Evolutionary conservation across 257 asterid species (phyloP).

Genomic region (Solanum dulcamara): DNA sequence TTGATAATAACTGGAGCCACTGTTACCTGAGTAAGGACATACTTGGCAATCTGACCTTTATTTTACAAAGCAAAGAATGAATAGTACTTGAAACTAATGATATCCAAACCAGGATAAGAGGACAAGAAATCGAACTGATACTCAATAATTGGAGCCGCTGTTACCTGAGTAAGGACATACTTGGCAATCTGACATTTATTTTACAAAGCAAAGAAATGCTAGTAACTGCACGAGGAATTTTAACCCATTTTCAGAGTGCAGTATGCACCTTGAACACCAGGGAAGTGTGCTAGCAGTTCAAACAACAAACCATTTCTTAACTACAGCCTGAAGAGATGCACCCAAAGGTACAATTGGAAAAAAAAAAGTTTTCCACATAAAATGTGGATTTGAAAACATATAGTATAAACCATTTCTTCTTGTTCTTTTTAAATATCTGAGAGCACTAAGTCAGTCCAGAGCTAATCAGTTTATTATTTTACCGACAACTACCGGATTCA

Average conservation of each 20-base stretch:
- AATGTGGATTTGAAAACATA: background rate
- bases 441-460: background rate
- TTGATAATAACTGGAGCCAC: background rate
- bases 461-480: background rate
- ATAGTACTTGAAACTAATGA: slow-evolving; percentile 14
- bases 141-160: background rate
- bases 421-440: background rate
- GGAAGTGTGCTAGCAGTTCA: background rate
- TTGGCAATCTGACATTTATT: background rate
- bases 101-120: slow-evolving; percentile 20
- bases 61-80: no score
- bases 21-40: slow-evolving; percentile 3
- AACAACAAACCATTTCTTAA: background rate
- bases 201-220: background rate
- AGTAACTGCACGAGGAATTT: background rate
- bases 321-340: background rate
- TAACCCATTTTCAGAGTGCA: background rate
- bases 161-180: slow-evolving; percentile 4
- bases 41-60: background rate
- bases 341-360: background rate
- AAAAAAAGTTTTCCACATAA: background rate
- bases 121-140: background rate
- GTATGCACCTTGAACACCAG: background rate
- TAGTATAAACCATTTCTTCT: background rate
- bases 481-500: background rate